These are phyloP conservation scores for Pseudogymnoascus sp. DNA, from an alignment of 2,329 filamentous ascomycete species.

Conservation along the genomic window DNA sequence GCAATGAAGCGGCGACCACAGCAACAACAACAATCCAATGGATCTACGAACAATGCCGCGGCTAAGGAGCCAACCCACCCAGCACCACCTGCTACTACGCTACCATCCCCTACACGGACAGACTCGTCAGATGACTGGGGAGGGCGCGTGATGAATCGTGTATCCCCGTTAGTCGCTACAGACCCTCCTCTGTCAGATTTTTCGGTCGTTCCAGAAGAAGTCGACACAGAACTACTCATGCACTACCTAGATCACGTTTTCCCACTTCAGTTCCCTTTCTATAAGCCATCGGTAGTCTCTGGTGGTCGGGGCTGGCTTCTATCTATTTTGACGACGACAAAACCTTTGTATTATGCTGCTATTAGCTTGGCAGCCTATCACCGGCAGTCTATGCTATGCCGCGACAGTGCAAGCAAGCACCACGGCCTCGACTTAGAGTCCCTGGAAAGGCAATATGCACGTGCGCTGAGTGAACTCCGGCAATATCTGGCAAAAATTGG, in stretches of 20 bases:
- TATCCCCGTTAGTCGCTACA: not conserved
- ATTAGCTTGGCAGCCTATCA: conserved; percentile 51
- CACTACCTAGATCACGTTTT: conserved; percentile 56
- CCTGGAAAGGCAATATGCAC: conserved; percentile 23
- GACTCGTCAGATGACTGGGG: not conserved
- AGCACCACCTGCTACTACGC: not conserved
- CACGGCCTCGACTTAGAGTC: not conserved
- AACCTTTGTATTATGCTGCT: conserved; percentile 48
- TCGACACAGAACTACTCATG: conserved; percentile 37
- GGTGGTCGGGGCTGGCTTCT: conserved; percentile 55
- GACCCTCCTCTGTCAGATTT: not conserved
- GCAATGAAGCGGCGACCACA: conserved; percentile 7
- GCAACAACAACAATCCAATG: not conserved
- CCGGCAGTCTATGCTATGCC: conserved; percentile 39
- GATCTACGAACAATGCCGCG: not conserved
- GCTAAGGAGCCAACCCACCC: not conserved
- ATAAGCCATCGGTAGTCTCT: conserved; percentile 45
- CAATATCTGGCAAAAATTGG: conserved; percentile 19
- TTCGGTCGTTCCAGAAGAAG: not conserved
- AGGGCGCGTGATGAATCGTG: not conserved
- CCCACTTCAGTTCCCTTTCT: conserved; percentile 56
- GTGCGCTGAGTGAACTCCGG: conserved; percentile 33
- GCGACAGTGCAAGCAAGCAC: conserved; percentile 20
- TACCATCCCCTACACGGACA: not conserved
- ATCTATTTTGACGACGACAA: conserved; percentile 48